phyloP scores from a whole-genome alignment of 83 land plant genomes.

The Thuja plicata region DNA sequence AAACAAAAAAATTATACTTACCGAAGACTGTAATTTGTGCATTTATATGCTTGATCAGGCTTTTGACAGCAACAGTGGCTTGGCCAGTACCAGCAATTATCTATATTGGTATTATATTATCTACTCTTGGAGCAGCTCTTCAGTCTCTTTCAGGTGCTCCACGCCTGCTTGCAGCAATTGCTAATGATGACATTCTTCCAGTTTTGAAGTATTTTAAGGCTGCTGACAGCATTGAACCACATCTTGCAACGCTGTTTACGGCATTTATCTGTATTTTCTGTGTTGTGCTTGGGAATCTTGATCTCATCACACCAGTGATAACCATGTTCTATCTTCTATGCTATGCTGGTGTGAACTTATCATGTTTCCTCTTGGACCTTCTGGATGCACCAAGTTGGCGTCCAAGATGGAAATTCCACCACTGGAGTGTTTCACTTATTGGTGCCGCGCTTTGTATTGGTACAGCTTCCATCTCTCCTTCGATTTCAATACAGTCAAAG shows the following conservation, averaged over 20 bases:
- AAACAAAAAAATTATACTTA: not conserved
- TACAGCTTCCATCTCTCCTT: conserved; percentile 27
- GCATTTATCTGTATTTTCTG: conserved; percentile 86
- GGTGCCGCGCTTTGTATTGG: conserved; percentile 89
- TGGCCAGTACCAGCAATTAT: conserved; percentile 95
- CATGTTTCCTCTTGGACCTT: conserved; percentile 96
- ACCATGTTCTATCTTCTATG: conserved; percentile 98
- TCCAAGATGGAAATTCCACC: conserved; percentile 98
- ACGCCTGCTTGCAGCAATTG: conserved; percentile 94
- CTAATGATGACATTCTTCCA: conserved; percentile 97
- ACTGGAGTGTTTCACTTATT: conserved; percentile 96
- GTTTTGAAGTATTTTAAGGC: conserved; percentile 90
- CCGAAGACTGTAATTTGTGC: conserved; percentile 11
- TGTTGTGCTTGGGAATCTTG: conserved; percentile 91
- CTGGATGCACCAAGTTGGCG: conserved; percentile 99
- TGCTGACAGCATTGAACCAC: conserved; percentile 83
- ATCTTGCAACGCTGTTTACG: conserved; percentile 90
- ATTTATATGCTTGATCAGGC: conserved; percentile 44
- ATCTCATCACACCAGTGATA: conserved; percentile 92
- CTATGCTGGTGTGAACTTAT: conserved; percentile 93
- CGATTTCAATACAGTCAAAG: not conserved
- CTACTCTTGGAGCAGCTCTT: conserved; percentile 97
- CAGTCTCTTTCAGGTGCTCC: conserved; percentile 97
- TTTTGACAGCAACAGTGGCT: conserved; percentile 92
- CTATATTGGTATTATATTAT: conserved; percentile 89